phyloP scores from a whole-genome alignment of 2,329 filamentous ascomycete genomes.

The Botrytis pseudocinerea region DNA sequence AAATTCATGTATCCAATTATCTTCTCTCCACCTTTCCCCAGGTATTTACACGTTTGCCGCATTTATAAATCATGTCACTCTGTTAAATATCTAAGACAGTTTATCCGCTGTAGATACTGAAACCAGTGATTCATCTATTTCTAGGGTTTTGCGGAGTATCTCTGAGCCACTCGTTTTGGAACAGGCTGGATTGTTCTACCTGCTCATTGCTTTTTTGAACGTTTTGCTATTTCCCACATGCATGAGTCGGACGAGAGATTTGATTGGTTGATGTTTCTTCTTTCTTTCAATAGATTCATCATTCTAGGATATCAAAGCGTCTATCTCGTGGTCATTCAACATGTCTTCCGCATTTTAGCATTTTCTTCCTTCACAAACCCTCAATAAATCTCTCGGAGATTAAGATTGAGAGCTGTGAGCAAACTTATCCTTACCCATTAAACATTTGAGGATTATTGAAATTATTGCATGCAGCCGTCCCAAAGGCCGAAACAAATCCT shows the following conservation, averaged over 20 bases:
- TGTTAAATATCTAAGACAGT: neutral
- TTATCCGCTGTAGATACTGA: no score
- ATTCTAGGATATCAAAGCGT: neutral
- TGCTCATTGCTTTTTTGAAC: neutral
- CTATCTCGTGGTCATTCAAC: neutral
- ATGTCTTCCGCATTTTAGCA: neutral
- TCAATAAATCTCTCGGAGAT: slow-evolving; percentile 1
- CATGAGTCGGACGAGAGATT: neutral
- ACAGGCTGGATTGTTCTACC: neutral
- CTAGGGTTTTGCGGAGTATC: neutral
- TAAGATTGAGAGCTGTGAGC: neutral
- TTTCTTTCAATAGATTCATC: neutral
- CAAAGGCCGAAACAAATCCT: neutral
- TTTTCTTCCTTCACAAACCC: neutral
- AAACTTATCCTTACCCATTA: neutral
- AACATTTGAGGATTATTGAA: neutral
- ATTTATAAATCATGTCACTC: neutral
- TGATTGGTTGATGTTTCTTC: neutral
- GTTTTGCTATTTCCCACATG: neutral
- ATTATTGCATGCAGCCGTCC: neutral
- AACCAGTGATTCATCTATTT: neutral
- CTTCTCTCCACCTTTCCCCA: neutral
- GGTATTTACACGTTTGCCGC: neutral
- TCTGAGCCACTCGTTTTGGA: neutral
- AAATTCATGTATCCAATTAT: neutral